Evolutionary conservation across 371 early-diverging fungal genomes (phyloP).

Genomic region (Syncephalis plumigaleata): DNA sequence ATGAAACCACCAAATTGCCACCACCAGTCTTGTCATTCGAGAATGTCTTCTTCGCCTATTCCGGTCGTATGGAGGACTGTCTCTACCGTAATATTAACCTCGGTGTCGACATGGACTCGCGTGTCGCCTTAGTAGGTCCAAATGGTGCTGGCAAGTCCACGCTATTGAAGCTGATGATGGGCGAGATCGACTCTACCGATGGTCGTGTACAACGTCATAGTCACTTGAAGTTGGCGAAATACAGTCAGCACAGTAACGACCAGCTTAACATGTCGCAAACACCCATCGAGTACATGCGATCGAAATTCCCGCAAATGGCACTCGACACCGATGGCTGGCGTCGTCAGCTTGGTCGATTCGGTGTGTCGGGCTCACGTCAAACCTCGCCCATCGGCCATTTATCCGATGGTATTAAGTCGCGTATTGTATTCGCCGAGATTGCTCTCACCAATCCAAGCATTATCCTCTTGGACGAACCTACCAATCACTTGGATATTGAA

Average conservation of each 20-base stretch:
- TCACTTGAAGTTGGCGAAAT: constrained; percentile 86
- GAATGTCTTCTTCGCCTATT: constrained; percentile 83
- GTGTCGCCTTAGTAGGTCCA: constrained; percentile 79
- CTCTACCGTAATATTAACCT: constrained; percentile 83
- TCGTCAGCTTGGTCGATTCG: constrained; percentile 79
- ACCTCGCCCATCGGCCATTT: constrained; percentile 75
- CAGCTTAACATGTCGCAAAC: constrained; percentile 74
- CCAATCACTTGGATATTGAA: constrained; percentile 83
- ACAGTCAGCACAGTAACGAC: constrained; percentile 94
- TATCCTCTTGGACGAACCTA: constrained; percentile 97
- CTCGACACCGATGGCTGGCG: constrained; percentile 77
- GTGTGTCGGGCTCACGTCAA: constrained; percentile 84
- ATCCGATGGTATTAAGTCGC: constrained; percentile 88
- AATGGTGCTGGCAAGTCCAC: constrained; percentile 90
- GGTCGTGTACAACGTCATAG: constrained; percentile 83
- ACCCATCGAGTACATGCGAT: constrained; percentile 86
- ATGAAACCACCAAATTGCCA: constrained; percentile 73
- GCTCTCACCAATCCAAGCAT: constrained; percentile 82
- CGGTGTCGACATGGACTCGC: constrained; percentile 93
- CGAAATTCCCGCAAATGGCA: constrained; percentile 49
- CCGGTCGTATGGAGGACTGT: constrained; percentile 56
- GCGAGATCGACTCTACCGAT: constrained; percentile 63
- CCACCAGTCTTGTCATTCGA: constrained; percentile 95
- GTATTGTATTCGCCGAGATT: constrained; percentile 91
- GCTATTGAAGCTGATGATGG: constrained; percentile 81